Percentiles rank a stretch among this genome's conserved stretches.
These are phyloP conservation scores for Hemileccinum rubropunctum DNA, from an alignment of 768 basidiomycete species.

Conservation along the genomic window DNA sequence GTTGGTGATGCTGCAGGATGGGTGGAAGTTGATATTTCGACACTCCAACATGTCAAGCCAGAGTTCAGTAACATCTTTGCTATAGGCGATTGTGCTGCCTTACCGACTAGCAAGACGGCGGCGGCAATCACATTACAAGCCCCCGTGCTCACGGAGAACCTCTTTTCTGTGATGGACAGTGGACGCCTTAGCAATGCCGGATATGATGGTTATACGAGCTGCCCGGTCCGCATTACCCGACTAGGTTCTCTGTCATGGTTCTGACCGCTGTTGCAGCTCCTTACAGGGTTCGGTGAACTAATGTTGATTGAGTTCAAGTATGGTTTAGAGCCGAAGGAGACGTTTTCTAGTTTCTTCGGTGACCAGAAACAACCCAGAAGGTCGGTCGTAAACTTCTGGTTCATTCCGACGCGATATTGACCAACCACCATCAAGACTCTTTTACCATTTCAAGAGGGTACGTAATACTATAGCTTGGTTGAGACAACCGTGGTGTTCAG, in stretches of 20 bases:
- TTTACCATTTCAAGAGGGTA: conserved; percentile 35
- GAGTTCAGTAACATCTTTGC: conserved; percentile 82
- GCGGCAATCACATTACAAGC: conserved; percentile 92
- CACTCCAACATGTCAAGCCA: conserved; percentile 81
- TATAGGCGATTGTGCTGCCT: conserved; percentile 86
- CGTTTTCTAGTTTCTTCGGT: conserved; percentile 64
- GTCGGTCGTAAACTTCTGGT: conserved; percentile 37
- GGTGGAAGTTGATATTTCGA: conserved; percentile 82
- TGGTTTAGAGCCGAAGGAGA: conserved; percentile 82
- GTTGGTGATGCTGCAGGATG: conserved; percentile 82
- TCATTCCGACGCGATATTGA: conserved; percentile 6
- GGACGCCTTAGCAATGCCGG: conserved; percentile 65
- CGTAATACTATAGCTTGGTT: background rate
- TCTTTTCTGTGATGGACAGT: conserved; percentile 70
- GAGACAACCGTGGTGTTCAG: background rate
- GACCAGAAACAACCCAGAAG: conserved; percentile 77
- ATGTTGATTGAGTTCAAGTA: conserved; percentile 96
- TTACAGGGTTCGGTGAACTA: conserved; percentile 78
- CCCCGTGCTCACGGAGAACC: conserved; percentile 87
- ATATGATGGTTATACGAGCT: conserved; percentile 90
- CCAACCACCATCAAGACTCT: conserved; percentile 31
- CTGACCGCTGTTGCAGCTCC: conserved; percentile 44
- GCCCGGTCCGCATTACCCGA: conserved; percentile 57
- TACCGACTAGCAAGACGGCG: conserved; percentile 95
- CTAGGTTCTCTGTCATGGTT: background rate